Evolutionary conservation across 805 yeast genomes (phyloP), one percentile per base, ranked within the genome.

Genomic region (Cyberlindnera mississippiensis): DNA sequence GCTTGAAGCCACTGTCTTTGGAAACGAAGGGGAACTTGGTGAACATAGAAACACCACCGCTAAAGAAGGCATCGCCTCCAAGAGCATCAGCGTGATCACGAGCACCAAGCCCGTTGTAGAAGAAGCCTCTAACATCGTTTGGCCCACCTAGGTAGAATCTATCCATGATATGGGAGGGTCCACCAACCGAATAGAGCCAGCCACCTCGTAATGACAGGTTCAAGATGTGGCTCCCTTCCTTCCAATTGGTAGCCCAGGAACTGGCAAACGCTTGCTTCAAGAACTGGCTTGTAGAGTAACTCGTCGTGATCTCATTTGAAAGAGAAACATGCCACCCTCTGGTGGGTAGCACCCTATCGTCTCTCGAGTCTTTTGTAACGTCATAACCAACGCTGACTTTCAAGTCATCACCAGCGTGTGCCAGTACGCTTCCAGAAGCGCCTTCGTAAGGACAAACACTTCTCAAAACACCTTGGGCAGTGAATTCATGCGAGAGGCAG

Each of bases 61-160:
- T 75, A 38, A 73, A 60, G 54, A 71, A 80, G 1, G 71, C 61
- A 45, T 77, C 75, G 6, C 95, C 96, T 6, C 96, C 96, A 4
- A 79, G 48, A 4, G 79, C 68, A 51, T 78, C 81, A 5, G 62
- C 63, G 4, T 63, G 62, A 41, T 75, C 78, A 43, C 78, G 69
- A 2, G 82, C 79, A 12, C 93, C 90, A 28, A 85, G 60, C 1
- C 86, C 77, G 66, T 82, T 82, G 40, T 73, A 66, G 27, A 75
- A 69, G 56, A 84, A 86, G 1, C 90, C 88, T 43, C 84, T 69
- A 22, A 88, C 77, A 40, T 82, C 83, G 41, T 79, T 73, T 12
- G 80, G 75, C 0, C 96, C 96, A 14, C 96, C 95, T 34, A 85
- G 68, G 55, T 81, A 86, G 59, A 90, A 91, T 49, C 85, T 74